Base-by-base conservation (phyloP, 2,329 filamentous ascomycete genomes). In the Sporothrix globosa region DNA sequence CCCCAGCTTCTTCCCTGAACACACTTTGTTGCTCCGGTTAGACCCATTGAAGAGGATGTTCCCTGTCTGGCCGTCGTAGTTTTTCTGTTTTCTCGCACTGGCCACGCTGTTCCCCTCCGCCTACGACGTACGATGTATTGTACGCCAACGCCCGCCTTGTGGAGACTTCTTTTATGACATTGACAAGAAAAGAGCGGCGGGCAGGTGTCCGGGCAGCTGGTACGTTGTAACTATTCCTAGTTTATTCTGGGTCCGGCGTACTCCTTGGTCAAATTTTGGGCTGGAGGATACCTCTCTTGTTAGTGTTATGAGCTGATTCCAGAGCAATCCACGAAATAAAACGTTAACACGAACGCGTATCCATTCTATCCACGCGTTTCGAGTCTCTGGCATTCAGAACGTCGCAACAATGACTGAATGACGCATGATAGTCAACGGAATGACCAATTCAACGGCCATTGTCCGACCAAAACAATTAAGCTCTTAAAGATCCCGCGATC, bases 11-110 rank as follows among this genome's bases (percentile, higher is more conserved):
- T 21, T 30, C 27, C 27, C 27, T 30, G 27, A 4, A 2, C 27
- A 9, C 24, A 7, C 14, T 17, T 34, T 34, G n/a, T 14, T 34
- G 60, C 9, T 27, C 61, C 19, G 19, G 19, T 24, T 7, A 9
- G 46, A 21, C 46, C 61, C 61, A 66, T 46, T 66, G 61, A 27
- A 60, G 27, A 17, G 63, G 46, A 30, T 52, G 44, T 52, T 66
- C 27, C 4, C 39, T 66, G 24, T 52, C 63, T 34, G 34, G 34
- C 7, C 34, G 34, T 34, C 27, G 63, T 21, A 21, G 24, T 30
- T 10, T 65, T 13, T 44, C 3, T 24, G 39, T n/a, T 9, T 58
- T 14, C 27, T 19, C 19, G 30, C 30, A 3, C n/a, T n/a, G n/a
- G n/a, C n/a, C n/a, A n/a, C n/a, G n/a, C n/a, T n/a, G n/a, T n/a